Evolutionary conservation across 2,329 filamentous ascomycete genomes (phyloP), one percentile per base, ranked within the genome.

Genomic region (Sporothrix pallida): DNA sequence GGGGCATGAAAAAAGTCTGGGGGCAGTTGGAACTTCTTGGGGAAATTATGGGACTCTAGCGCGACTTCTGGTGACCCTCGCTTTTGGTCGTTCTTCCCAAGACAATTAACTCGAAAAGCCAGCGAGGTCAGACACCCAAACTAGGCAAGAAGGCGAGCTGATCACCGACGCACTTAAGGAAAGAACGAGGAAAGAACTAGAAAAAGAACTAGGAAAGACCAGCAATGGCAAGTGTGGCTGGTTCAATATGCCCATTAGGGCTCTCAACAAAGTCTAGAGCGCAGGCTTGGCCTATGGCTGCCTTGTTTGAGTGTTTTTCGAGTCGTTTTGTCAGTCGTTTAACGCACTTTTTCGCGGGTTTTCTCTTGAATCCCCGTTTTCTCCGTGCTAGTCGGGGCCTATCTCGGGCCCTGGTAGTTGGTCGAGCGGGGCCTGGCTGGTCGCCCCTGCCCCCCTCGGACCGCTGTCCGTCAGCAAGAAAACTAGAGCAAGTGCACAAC

Each of bases 31-130:
- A 7, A 68, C 46, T 20, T 7, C 26, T 42, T 69, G 67, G 67
- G 67, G 67, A 69, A 69, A 69, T 37, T 69, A 69, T 69, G 67
- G 65, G 48, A 52, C 67, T 52, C 65, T 20, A 26, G 20, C 23
- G 20, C 52, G 31, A 23, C 52, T 56, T 8, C 52, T 17, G 15
- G 9, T 12, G 46, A 3, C 46, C 10, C 12, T 7, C 8, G 20
- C 52, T 23, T n/a, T 56, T 23, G 2, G 23, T 56, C 52, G 52
- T 4, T 26, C 52, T 37, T 37, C 5, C 31, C 31, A 37, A 37
- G 31, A 37, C 4, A 37, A 37, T 37, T 37, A 37, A 5, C 31
- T 37, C 31, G 31, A 37, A 37, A 37, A 26, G 23, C 23, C 23
- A 26, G 23, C 23, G 23, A 26, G 23, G 31, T 7, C 31, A 6